A percentile compares a stretch with the other conserved stretches of the same genome.
Evolutionary conservation across 1,284 basidiomycete genomes (phyloP).

Genomic region (Ceratobasidium sp.): DNA sequence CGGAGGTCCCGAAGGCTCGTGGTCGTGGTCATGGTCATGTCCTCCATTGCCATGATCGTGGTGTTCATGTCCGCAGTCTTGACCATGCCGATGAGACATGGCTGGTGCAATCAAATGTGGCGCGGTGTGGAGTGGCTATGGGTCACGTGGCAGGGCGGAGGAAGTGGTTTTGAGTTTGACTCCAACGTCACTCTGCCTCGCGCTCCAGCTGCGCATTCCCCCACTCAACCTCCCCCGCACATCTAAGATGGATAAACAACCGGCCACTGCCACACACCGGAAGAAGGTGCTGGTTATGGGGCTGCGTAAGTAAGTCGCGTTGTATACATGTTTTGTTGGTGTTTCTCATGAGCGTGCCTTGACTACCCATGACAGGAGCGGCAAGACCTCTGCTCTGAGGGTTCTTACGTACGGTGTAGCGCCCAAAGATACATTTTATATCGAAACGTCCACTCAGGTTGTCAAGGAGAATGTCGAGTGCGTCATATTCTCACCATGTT

Average conservation of each 20-base stretch:
- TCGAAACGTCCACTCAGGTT: slow-evolving; percentile 84
- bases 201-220: not conserved
- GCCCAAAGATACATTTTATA: slow-evolving; percentile 88
- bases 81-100: slow-evolving; percentile 60
- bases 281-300: slow-evolving; percentile 75
- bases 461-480: slow-evolving; percentile 82
- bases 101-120: not conserved
- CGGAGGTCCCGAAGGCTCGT: slow-evolving; percentile 48
- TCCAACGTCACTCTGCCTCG: slow-evolving; percentile 2
- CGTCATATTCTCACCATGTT: slow-evolving; percentile 51
- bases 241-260: slow-evolving; percentile 14
- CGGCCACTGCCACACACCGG: slow-evolving; percentile 44
- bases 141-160: slow-evolving; percentile 11
- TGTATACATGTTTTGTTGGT: slow-evolving; percentile 26
- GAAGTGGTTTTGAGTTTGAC: slow-evolving; percentile 8
- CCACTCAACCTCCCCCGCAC: not conserved
- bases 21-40: slow-evolving; percentile 58
- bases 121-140: slow-evolving; percentile 14
- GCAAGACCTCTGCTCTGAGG: slow-evolving; percentile 91
- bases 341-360: slow-evolving; percentile 28
- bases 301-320: slow-evolving; percentile 70
- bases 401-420: slow-evolving; percentile 87
- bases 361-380: slow-evolving; percentile 63
- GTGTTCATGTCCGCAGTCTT: slow-evolving; percentile 63
- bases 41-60: slow-evolving; percentile 51